Conservation (phyloP, 1,284 basidiomycete genomes). For the Vanrija sp. region DNA sequence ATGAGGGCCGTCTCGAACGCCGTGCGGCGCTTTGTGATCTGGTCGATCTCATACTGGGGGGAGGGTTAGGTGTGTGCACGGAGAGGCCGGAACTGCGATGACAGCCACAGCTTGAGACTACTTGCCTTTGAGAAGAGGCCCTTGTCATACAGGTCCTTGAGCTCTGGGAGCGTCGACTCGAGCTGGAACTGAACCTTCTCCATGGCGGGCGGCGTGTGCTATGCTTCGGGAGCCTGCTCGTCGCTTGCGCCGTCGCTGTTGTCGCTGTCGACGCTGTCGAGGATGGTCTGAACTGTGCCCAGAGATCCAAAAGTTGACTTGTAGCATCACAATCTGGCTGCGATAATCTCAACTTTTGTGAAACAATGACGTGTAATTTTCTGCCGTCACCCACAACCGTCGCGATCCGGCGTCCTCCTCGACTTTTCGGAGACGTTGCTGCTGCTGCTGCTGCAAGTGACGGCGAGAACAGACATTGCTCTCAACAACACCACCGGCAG, state of each 20-base stretch:
- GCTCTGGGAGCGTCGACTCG: slow-evolving; percentile 94
- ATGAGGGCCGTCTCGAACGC: slow-evolving; percentile 79
- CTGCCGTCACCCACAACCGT: too few species aligned
- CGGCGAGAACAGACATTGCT: neutral
- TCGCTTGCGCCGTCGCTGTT: neutral
- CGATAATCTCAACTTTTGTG: neutral
- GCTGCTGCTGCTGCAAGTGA: too few species aligned
- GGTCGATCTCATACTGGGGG: slow-evolving; percentile 67
- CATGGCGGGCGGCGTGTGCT: slow-evolving; percentile 54
- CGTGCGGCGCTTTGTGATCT: slow-evolving; percentile 81
- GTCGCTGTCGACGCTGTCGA: too few species aligned
- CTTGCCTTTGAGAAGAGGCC: slow-evolving; percentile 77
- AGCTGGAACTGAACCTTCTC: slow-evolving; percentile 92
- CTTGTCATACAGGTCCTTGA: slow-evolving; percentile 87
- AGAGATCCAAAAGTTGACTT: neutral
- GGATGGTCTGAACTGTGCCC: too few species aligned
- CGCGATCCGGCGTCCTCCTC: neutral
- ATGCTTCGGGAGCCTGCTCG: neutral
- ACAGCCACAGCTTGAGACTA: neutral
- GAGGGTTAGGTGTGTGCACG: neutral
- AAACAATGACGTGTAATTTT: neutral
- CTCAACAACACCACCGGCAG: neutral
- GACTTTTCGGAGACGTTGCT: neutral
- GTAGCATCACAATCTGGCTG: neutral
- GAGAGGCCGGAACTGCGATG: neutral